Evolutionary conservation across 2,329 filamentous ascomycete genomes (phyloP), one percentile per base, ranked within the genome.

Genomic region (Emmonsiellopsis sp.): DNA sequence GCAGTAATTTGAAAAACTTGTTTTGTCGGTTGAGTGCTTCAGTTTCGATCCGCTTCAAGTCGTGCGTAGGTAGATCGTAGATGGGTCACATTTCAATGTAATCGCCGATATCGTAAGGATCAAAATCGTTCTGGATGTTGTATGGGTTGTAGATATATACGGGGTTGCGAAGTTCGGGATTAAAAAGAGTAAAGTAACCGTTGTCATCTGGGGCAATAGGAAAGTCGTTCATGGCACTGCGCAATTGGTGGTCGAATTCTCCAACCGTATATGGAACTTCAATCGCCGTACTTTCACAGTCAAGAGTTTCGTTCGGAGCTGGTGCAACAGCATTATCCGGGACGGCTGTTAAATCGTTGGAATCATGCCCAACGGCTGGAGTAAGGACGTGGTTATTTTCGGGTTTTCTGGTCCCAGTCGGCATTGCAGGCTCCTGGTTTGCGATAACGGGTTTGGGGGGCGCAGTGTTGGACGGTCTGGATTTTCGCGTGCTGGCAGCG

Each of bases 41-140:
- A 10, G 31, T 13, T 7, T n/a, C 1, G 31, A 13, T 17, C 13
- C 37, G n/a, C 13, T 36, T 7, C 37, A 43, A 17, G 21, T 44
- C 9, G 40, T 36, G 27, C 36, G 3, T 27, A 5, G 21, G 9
- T 52, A 10, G 39, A 46, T 39, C 7, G 21, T 31, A 11, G 21
- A 33, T n/a, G n/a, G 37, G 6, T 55, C 32, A 58, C 42, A 55
- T 37, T 17, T 55, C 39, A 42, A 57, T 42, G 52, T 57, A 62
- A 14, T 60, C 58, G 14, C 53, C 59, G 11, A 67, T 56, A 39
- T 65, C 56, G 47, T 62, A 67, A 8, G 55, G 55, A 49, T 67
- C 57, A 43, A 66, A 67, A 21, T 59, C 52, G 48, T 59, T 56
- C 36, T 62, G 61, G 52, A 62, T 53, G 51, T 56, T 46, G n/a